Evolutionary conservation across 768 basidiomycete genomes (phyloP).

Genomic region (Naganishia vaughanmartiniae): DNA sequence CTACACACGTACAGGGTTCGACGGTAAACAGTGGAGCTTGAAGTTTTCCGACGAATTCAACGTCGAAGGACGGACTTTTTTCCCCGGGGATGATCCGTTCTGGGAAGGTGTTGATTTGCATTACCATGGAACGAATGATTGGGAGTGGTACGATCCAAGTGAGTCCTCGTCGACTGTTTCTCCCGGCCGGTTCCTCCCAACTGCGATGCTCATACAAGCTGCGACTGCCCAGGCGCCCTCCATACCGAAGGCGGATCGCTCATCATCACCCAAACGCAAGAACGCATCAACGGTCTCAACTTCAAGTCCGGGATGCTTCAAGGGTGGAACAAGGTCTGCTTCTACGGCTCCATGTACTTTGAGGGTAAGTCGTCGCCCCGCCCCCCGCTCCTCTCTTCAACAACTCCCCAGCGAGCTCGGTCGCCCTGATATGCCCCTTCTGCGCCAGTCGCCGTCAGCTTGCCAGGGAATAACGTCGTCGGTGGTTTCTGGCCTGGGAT

Average conservation of each 20-base stretch:
- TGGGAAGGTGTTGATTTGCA: constrained; percentile 84
- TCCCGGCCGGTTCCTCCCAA: not conserved
- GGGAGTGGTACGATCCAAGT: constrained; percentile 83
- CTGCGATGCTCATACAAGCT: too few species aligned
- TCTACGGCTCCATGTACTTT: constrained; percentile 73
- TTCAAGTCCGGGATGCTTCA: constrained; percentile 64
- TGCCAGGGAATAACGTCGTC: constrained; percentile 46
- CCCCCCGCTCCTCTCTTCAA: not conserved
- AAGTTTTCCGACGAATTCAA: constrained; percentile 88
- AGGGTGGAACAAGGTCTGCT: constrained; percentile 93
- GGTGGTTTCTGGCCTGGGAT: constrained; percentile 72
- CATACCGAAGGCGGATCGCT: constrained; percentile 72
- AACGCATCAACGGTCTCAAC: constrained; percentile 71
- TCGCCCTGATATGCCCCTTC: too few species aligned
- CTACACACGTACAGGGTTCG: constrained; percentile 65
- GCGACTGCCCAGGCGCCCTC: constrained; percentile 37
- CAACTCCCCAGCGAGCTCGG: too few species aligned
- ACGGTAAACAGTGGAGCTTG: constrained; percentile 75
- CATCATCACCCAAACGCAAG: constrained; percentile 73
- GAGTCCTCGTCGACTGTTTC: not conserved
- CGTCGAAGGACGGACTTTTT: constrained; percentile 58
- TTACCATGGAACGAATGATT: constrained; percentile 59
- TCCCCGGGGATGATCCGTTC: constrained; percentile 69
- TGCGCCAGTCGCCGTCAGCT: constrained; percentile 39
- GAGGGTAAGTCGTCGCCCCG: too few species aligned